Evolutionary conservation across 2,329 filamentous ascomycete species (phyloP).

Genomic region (Ceratocystis cacaofunesta): DNA sequence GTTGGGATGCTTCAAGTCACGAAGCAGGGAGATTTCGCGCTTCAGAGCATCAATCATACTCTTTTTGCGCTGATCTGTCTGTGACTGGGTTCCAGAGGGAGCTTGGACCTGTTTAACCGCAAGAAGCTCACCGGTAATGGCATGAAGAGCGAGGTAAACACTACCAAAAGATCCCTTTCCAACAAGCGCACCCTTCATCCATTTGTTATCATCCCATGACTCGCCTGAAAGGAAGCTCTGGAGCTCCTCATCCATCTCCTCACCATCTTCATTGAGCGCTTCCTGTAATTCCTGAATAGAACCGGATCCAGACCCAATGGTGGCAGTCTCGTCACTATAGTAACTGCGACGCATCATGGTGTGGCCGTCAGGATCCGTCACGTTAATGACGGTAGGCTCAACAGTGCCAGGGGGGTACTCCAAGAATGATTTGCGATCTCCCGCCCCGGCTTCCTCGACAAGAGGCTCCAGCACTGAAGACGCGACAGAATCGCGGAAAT

Average conservation of each 20-base stretch:
- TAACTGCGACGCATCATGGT: conserved; percentile 55
- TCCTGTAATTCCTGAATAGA: conserved; percentile 75
- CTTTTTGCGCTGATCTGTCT: conserved; percentile 82
- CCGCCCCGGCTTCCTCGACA: conserved; percentile 86
- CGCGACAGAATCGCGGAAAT: conserved; percentile 73
- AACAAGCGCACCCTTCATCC: conserved; percentile 98
- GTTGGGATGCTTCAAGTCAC: conserved; percentile 87
- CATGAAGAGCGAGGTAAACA: conserved; percentile 87
- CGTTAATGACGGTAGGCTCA: conserved; percentile 50
- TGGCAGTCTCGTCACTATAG: conserved; percentile 49
- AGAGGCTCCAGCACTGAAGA: conserved; percentile 81
- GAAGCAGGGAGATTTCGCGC: conserved; percentile 84
- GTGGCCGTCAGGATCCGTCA: conserved; percentile 65
- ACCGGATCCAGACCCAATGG: conserved; percentile 40
- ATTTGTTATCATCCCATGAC: conserved; percentile 92
- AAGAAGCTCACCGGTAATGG: conserved; percentile 91
- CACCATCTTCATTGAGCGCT: conserved; percentile 76
- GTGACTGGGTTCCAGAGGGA: conserved; percentile 61
- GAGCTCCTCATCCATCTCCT: conserved; percentile 79
- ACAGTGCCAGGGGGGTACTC: conserved; percentile 65
- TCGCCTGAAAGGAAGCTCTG: conserved; percentile 82
- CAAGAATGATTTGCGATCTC: conserved; percentile 91
- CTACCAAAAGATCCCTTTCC: conserved; percentile 93
- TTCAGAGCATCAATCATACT: conserved; percentile 96
- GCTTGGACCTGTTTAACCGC: conserved; percentile 97